phyloP scores from a whole-genome alignment of 2,329 filamentous ascomycete genomes.

The Lecanoromycetidae sp. region DNA sequence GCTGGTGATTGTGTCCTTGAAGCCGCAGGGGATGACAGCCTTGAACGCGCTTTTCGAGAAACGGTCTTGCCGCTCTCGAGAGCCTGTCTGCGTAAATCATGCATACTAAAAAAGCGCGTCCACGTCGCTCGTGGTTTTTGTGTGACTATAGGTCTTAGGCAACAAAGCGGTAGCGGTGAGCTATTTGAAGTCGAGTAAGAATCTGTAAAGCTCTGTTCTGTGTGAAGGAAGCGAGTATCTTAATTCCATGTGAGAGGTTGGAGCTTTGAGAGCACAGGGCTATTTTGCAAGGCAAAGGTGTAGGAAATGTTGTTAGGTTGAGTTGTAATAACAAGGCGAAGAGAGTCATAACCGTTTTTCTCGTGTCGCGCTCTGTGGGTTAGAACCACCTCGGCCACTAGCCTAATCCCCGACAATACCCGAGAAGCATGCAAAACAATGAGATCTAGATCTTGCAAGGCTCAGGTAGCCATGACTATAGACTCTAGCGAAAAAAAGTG shows the following conservation, averaged over 20 bases:
- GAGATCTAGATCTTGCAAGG: too few species aligned
- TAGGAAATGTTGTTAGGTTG: too few species aligned
- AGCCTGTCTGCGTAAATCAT: constrained; percentile 43
- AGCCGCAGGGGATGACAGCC: constrained; percentile 39
- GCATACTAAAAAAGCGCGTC: constrained; percentile 27
- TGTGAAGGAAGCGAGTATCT: too few species aligned
- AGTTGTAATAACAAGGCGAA: too few species aligned
- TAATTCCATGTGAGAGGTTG: constrained; percentile 16
- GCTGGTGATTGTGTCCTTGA: constrained; percentile 42
- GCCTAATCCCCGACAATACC: too few species aligned
- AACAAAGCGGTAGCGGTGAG: background rate
- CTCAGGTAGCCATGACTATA: too few species aligned
- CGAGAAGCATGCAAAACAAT: too few species aligned
- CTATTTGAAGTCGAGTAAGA: constrained; percentile 13
- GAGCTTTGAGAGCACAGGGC: background rate
- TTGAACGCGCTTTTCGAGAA: constrained; percentile 49
- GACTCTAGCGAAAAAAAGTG: too few species aligned
- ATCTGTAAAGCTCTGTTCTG: constrained; percentile 16
- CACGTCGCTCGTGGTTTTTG: background rate
- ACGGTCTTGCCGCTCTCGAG: constrained; percentile 54
- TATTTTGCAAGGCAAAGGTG: background rate
- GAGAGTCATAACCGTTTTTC: too few species aligned
- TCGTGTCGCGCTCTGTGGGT: too few species aligned
- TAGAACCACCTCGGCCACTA: too few species aligned
- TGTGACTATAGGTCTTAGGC: too few species aligned